Conservation (phyloP, 2,329 filamentous ascomycete species). For the Sclerotinia sclerotiorum region DNA sequence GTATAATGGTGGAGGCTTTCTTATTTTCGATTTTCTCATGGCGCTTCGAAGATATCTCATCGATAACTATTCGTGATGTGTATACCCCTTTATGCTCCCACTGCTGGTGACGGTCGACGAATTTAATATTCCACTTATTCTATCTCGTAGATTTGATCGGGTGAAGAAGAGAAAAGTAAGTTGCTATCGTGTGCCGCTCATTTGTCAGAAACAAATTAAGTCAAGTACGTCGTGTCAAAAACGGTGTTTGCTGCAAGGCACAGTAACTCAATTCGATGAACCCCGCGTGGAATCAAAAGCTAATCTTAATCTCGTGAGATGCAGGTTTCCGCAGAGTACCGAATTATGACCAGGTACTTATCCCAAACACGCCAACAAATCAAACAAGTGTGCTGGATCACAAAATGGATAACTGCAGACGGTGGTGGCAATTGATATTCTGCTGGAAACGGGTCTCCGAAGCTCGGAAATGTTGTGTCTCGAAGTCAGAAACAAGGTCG, state of each 20-base stretch:
- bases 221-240: conserved; percentile 28
- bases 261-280: conserved; percentile 25
- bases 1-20: conserved; percentile 39
- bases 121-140: conserved; percentile 14
- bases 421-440: conserved; percentile 34
- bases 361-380: conserved; percentile 29
- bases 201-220: conserved; percentile 30
- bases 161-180: conserved; percentile 25
- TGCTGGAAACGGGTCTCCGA: conserved; percentile 38
- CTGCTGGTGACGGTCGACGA: neutral
- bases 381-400: conserved; percentile 23
- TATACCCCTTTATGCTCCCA: conserved; percentile 24
- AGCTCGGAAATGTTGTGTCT: conserved; percentile 30
- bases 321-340: conserved; percentile 36
- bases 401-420: conserved; percentile 34
- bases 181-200: conserved; percentile 34
- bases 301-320: conserved; percentile 35
- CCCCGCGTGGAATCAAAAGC: conserved; percentile 30
- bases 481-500: conserved; percentile 29
- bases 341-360: conserved; percentile 30
- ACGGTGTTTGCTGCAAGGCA: conserved; percentile 30
- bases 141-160: conserved; percentile 22
- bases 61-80: conserved; percentile 57
- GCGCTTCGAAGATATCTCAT: conserved; percentile 42
- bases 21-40: conserved; percentile 41